Conservation (phyloP, 352 stramenopile species). For the Thalassiosira livingstoniorum region DNA sequence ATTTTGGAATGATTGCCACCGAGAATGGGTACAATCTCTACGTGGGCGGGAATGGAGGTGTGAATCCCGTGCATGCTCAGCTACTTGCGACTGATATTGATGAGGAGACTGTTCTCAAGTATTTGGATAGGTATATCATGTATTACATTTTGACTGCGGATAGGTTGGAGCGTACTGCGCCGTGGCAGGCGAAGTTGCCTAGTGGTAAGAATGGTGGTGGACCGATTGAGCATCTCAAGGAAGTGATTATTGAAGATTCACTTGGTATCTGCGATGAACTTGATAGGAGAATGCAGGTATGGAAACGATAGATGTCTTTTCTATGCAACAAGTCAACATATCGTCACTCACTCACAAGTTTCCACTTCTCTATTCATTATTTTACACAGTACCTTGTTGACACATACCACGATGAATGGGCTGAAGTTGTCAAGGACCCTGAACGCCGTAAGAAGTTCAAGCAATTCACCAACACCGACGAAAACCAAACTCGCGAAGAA, state of each 20-base stretch:
- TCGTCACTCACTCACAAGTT: too few relatives aligned
- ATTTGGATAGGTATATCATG: conserved; percentile 92
- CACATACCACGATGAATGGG: conserved; percentile 94
- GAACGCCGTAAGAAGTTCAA: conserved; percentile 88
- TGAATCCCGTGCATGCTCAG: conserved; percentile 89
- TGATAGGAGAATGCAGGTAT: conserved; percentile 89
- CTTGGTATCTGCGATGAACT: conserved; percentile 89
- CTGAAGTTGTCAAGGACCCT: conserved; percentile 90
- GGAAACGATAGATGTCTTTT: too few relatives aligned
- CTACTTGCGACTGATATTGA: conserved; percentile 87
- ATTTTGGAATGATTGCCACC: conserved; percentile 93
- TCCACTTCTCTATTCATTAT: too few relatives aligned
- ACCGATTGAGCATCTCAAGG: conserved; percentile 86
- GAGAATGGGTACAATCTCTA: conserved; percentile 93
- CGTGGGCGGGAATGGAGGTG: conserved; percentile 90
- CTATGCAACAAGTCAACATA: too few relatives aligned
- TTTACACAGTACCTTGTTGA: conserved; percentile 90
- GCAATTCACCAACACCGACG: conserved; percentile 91
- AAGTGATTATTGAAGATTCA: conserved; percentile 91
- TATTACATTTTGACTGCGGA: conserved; percentile 91
- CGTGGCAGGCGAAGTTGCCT: conserved; percentile 90
- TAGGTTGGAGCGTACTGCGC: conserved; percentile 90
- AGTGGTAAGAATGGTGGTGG: conserved; percentile 80
- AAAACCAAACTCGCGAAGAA: conserved; percentile 85
- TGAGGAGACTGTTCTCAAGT: conserved; percentile 88